Evolutionary conservation across 2,329 filamentous ascomycete genomes (phyloP).

Genomic region (Cladosporium sp.): DNA sequence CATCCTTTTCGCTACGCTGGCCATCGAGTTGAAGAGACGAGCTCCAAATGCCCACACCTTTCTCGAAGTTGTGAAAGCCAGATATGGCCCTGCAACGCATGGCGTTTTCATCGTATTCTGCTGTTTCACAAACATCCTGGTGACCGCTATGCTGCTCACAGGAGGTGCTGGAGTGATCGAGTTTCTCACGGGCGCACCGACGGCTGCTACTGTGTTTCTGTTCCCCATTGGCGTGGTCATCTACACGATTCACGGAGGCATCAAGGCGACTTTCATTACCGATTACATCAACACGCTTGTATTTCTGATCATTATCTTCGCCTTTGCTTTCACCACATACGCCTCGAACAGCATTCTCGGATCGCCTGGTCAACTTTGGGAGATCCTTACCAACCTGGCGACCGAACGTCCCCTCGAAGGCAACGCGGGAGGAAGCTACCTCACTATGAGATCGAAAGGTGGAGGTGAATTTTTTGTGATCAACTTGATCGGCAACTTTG

Average conservation of each 20-base stretch:
- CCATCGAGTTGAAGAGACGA: constrained; percentile 82
- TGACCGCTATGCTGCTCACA: constrained; percentile 77
- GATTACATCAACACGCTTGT: constrained; percentile 26
- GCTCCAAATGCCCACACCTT: constrained; percentile 20
- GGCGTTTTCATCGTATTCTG: constrained; percentile 78
- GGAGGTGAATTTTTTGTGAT: constrained; percentile 45
- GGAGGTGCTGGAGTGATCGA: constrained; percentile 74
- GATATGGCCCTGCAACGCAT: constrained; percentile 68
- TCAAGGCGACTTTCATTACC: constrained; percentile 25
- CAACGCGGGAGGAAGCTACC: constrained; percentile 26
- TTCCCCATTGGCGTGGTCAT: constrained; percentile 26
- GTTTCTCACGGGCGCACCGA: constrained; percentile 68
- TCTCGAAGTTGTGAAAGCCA: constrained; percentile 18
- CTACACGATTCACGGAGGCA: constrained; percentile 27
- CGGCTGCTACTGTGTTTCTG: constrained; percentile 73
- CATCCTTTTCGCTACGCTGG: constrained; percentile 81
- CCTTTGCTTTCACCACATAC: constrained; percentile 21
- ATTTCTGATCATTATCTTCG: constrained; percentile 23
- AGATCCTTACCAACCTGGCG: constrained; percentile 23
- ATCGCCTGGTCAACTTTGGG: constrained; percentile 23
- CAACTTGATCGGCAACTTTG: constrained; percentile 82
- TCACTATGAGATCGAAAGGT: constrained; percentile 20
- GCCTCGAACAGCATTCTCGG: constrained; percentile 19
- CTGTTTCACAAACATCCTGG: constrained; percentile 65
- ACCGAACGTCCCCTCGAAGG: constrained; percentile 20